Evolutionary conservation across 2,329 filamentous ascomycete species (phyloP), one percentile per base, ranked within the genome.

Genomic region (Exophiala sp.): DNA sequence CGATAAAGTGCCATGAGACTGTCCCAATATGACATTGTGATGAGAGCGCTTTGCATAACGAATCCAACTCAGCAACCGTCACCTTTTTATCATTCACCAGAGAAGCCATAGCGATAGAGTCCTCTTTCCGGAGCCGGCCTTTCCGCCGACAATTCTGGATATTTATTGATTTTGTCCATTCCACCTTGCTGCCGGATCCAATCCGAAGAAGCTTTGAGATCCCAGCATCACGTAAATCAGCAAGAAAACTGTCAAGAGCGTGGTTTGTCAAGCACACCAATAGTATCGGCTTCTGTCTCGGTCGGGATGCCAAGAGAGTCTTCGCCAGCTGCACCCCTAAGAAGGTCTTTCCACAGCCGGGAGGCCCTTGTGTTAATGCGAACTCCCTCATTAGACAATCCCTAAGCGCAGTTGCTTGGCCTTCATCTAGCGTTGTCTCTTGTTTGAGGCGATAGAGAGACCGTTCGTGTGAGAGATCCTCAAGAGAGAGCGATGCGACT

Each of bases 301-400:
- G 22, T n/a, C 58, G 52, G 2, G 62, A 62, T 1, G 50, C 56
- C 4, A 66, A 48, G 24, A 66, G 52, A 3, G 60, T 57, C 34
- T 56, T 50, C 2, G 56, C 48, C 21, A 86, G 62, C 37, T 75
- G 71, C 1, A 80, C 71, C 2, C 82, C 82, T 0, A 76, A 72
- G 55, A 76, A 85, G 2, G 72, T 77, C 61, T 87, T 87, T 0
- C 84, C 83, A 0, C 83, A 87, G 0, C 84, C 83, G 0, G 83
- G 83, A 0, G 83, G 83, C 0, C 84, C 84, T 66, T 87, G 82
- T 9, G 86, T 82, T 3, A 86, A 68, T 1, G 79, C 75, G 7
- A 85, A 63, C 27, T 73, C 71, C 1, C 73, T 70, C 0, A 68
- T 71, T 0, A 86, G 64, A 2, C 78, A 72, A 14, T 73, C 66